phyloP scores from a whole-genome alignment of 2,329 filamentous ascomycete species.

The Sporothrix mexicana region DNA sequence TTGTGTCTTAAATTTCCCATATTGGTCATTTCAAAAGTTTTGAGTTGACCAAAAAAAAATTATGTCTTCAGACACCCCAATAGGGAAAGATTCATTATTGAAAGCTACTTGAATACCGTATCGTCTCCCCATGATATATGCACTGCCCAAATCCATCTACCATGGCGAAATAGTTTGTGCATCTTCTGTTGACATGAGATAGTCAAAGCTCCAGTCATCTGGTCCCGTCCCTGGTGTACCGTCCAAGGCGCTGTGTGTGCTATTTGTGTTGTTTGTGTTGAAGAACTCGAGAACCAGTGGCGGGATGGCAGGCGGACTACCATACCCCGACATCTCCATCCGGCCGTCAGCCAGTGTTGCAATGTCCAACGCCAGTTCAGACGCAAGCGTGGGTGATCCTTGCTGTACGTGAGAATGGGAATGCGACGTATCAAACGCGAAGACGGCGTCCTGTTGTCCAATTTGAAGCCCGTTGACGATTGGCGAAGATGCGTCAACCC shows the following conservation, averaged over 20 bases:
- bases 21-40: no score
- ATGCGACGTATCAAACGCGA: not conserved
- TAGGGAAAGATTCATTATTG: no score
- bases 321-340: not conserved
- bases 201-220: conserved; percentile 12
- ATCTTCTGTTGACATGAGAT: not conserved
- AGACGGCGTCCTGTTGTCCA: not conserved
- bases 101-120: no score
- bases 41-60: no score
- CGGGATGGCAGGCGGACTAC: not conserved
- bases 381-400: not conserved
- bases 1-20: no score
- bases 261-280: not conserved
- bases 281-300: conserved; percentile 24
- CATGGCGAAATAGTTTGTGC: not conserved
- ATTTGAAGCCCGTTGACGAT: no score
- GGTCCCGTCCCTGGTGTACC: not conserved
- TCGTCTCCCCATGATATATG: no score
- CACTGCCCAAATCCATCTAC: no score
- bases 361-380: not conserved
- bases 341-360: not conserved
- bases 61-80: no score
- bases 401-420: not conserved
- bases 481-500: no score
- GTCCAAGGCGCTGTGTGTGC: not conserved